Base-by-base conservation (phyloP, 345 rosid genomes). In the Euclidium syriacum region DNA sequence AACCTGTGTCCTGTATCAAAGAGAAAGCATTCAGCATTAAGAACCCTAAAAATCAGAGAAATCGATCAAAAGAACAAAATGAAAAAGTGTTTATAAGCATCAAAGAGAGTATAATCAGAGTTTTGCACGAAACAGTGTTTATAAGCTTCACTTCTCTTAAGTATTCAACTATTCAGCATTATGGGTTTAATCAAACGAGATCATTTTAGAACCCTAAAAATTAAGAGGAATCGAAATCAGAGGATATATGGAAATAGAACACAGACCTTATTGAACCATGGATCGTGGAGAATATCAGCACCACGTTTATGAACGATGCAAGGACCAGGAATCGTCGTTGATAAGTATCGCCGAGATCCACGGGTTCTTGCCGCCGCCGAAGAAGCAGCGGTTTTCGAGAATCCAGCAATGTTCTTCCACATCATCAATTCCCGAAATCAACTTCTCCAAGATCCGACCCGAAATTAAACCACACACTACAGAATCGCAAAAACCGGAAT, bases 271-370 rank as follows among this genome's bases (percentile, higher is more conserved):
- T 94, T 94, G 78, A 83, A 90, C 99, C 97, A 94, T 14, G 99
- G 97, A 90, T 94, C 99, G 63, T 94, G 97, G 65, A 94, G 97
- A 62, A 94, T 87, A 77, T 94, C 99, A 4, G 96, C 81, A 22
- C 99, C 99, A 56, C 99, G 97, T 72, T 94, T 94, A 76, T 86
- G 97, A 19, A 90, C 84, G 22, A 94, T 94, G 73, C 86, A 90
- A 22, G 99, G 95, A 35, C 87, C 96, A 52, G 99, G 95, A 55
- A 90, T 87, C 73, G 78, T 78, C n/a, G 92, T 58, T 24, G 92
- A 85, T 64, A 86, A 70, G 60, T 77, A 73, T 17, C 83, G 79
- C 69, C 88, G 78, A 52, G 88, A 78, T 78, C 85, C 84, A 64
- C 65, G 55, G 18, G 72, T 32, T 52, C 75, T 66, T 9, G 82